A percentile compares a stretch with the other conserved stretches of the same genome.
These are phyloP conservation scores for Penicillium alfredii DNA, from an alignment of 495 filamentous ascomycete genomes.

Conservation along the genomic window DNA sequence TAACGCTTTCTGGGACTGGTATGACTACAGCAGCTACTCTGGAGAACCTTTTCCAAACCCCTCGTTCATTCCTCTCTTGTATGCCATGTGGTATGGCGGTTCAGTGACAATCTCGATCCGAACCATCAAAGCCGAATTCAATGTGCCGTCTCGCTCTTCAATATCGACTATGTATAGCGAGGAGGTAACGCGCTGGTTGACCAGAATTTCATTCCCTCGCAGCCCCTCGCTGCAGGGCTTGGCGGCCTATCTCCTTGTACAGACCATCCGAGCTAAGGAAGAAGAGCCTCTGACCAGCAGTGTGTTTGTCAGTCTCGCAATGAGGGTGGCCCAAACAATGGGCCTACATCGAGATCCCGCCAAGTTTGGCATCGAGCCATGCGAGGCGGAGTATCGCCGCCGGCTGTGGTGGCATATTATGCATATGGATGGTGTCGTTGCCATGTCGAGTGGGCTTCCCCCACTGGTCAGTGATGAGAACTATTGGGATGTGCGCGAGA, in stretches of 20 bases:
- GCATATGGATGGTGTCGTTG: constrained; percentile 53
- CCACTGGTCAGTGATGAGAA: constrained; percentile 41
- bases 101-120: constrained; percentile 42
- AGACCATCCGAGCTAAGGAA: constrained; percentile 43
- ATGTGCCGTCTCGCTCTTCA: constrained; percentile 27
- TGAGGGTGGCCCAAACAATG: constrained; percentile 67
- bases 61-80: constrained; percentile 41
- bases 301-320: constrained; percentile 48
- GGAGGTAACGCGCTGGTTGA: constrained; percentile 38
- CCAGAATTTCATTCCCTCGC: constrained; percentile 41
- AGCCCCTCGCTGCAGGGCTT: constrained; percentile 41
- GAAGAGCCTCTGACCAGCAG: constrained; percentile 45
- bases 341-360: constrained; percentile 67
- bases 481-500: constrained; percentile 44
- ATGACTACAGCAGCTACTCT: constrained; percentile 41
- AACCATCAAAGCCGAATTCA: constrained; percentile 41
- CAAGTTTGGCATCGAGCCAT: constrained; percentile 55
- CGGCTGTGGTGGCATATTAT: constrained; percentile 71
- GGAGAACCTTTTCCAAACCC: constrained; percentile 38
- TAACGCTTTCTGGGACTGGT: constrained; percentile 45
- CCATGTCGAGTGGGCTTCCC: constrained; percentile 44
- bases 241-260: constrained; percentile 41
- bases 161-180: constrained; percentile 38
- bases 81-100: constrained; percentile 46
- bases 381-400: constrained; percentile 63